These are phyloP conservation scores for Calophaca sinica DNA, from an alignment of 306 rosid species.

Conservation along the genomic window DNA sequence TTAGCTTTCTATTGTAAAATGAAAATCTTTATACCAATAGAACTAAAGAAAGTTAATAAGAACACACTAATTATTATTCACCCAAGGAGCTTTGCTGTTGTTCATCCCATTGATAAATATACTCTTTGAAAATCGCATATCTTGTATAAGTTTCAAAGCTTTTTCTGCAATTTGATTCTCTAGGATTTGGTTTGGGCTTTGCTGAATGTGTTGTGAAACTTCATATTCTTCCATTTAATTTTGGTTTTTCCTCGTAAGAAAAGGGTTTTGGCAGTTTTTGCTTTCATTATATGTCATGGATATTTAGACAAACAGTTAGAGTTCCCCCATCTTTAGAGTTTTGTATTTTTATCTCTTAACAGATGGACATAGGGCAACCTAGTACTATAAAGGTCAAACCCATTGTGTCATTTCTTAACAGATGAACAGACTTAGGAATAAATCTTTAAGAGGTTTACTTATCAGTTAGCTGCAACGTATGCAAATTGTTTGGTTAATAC, in stretches of 20 bases:
- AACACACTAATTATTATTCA: slow-evolving; percentile 13
- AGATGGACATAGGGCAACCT: neutral
- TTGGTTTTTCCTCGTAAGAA: neutral
- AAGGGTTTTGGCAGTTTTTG: neutral
- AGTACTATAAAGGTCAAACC: slow-evolving; percentile 22
- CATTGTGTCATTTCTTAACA: neutral
- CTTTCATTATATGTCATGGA: slow-evolving; percentile 6
- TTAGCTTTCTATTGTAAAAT: neutral
- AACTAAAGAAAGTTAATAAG: neutral
- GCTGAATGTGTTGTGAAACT: neutral
- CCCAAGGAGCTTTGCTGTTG: neutral
- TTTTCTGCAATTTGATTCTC: neutral
- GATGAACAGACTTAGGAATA: neutral
- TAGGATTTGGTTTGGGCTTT: neutral
- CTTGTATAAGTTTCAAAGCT: neutral
- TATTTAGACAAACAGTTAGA: neutral
- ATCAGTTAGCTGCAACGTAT: neutral
- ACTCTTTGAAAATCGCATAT: slow-evolving; percentile 1
- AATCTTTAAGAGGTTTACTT: neutral
- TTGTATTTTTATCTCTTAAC: neutral
- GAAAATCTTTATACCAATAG: neutral
- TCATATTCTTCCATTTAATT: neutral
- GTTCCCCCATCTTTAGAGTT: neutral
- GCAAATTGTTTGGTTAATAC: slow-evolving; percentile 8
- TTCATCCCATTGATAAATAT: slow-evolving; percentile 8